Base-by-base conservation (phyloP, 1,139 yeast species). In the Magnusiomyces suaveolens region DNA sequence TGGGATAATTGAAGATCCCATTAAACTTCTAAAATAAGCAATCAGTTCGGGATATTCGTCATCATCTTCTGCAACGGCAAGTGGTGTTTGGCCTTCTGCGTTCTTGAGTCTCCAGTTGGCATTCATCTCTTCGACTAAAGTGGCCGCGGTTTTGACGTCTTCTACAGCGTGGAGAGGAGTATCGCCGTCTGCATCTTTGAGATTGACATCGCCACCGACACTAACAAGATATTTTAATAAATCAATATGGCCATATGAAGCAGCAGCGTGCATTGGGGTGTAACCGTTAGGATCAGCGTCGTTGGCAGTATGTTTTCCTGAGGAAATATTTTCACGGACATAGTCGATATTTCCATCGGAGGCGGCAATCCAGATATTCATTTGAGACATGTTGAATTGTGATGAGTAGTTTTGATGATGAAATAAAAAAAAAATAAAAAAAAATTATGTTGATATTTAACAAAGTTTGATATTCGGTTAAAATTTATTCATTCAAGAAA, bases 251-350 rank as follows among this genome's bases (percentile, higher is more conserved):
- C 94, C 94, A 67, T 92, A 92, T 1, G 97, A 85, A 2, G 95
- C 95, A 2, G 97, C 97, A 0, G 98, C 98, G 68, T 92, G 98
- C 32, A 92, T 77, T 14, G 97, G 95, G 0, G 97, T 90, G 69
- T 92, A 92, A 0, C 98, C 98, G 64, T 89, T 88, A 1, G 88
- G 85, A 67, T 92, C 98, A 61, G 84, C 81, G 21, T 84, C 78
- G 64, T 87, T 84, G 1, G 96, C 79, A 1, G 82, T 75, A 59
- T 62, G 76, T 16, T 72, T 66, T 0, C 84, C 84, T 0, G 77
- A 66, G 3, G 70, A 72, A 16, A 92, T 70, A 56, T 75, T 74
- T 12, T 75, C 65, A 60, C 81, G 78, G 16, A 92, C 96, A 12
- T 75, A 66, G 2, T 74, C 77, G 1, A 77, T 60, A 60, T 84